Evolutionary conservation across 805 yeast genomes (phyloP).

Genomic region (Starmerella apicola): DNA sequence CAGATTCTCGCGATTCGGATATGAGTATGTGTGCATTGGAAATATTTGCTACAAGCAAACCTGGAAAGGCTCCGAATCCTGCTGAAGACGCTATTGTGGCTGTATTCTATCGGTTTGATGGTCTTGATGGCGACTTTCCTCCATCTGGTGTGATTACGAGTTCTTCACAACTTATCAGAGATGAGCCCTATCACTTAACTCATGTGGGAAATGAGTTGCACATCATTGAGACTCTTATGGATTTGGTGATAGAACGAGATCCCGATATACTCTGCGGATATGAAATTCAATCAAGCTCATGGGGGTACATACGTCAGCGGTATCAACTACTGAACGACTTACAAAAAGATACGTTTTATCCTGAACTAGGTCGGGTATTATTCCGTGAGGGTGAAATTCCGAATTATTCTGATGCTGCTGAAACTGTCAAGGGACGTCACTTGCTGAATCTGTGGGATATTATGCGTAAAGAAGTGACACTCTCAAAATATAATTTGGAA

Average conservation of each 20-base stretch:
- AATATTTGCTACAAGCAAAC: slow-evolving; percentile 47
- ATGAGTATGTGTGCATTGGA: slow-evolving; percentile 56
- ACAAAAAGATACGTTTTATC: slow-evolving; percentile 4
- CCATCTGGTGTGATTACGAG: background rate
- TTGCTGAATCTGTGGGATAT: slow-evolving; percentile 76
- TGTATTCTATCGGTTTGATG: slow-evolving; percentile 47
- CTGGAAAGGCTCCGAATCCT: slow-evolving; percentile 52
- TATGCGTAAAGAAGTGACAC: slow-evolving; percentile 46
- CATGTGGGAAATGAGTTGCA: slow-evolving; percentile 36
- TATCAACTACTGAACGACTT: slow-evolving; percentile 11
- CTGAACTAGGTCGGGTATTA: slow-evolving; percentile 15
- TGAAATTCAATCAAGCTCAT: slow-evolving; percentile 66
- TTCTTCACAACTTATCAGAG: background rate
- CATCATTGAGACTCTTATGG: slow-evolving; percentile 44
- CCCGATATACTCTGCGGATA: slow-evolving; percentile 84
- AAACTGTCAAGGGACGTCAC: slow-evolving; percentile 68
- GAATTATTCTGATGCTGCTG: slow-evolving; percentile 19
- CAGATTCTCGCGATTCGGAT: slow-evolving; percentile 20
- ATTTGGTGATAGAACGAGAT: slow-evolving; percentile 49
- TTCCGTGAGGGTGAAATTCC: background rate
- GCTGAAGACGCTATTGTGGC: slow-evolving; percentile 41
- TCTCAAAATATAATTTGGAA: slow-evolving; percentile 63
- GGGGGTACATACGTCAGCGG: slow-evolving; percentile 83
- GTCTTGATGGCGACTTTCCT: slow-evolving; percentile 14
- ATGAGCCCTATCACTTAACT: background rate